These are phyloP conservation scores for Murraya koenigii DNA, from an alignment of 345 rosid genomes.

Conservation along the genomic window DNA sequence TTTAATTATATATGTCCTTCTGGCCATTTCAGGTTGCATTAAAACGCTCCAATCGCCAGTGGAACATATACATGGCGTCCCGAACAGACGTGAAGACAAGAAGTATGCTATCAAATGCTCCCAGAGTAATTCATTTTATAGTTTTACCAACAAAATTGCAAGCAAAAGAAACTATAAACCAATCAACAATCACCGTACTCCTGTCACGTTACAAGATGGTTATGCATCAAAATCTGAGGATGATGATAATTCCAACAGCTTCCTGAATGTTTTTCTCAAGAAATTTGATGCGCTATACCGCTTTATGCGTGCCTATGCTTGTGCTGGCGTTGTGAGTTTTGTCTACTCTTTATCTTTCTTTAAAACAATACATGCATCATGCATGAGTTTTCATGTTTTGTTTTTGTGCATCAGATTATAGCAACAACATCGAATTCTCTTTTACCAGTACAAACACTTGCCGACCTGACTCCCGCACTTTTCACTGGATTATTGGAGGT, in stretches of 20 bases:
- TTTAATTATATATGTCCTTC: too few relatives aligned
- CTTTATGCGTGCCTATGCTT: conserved; percentile 32
- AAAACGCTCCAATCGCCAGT: not conserved
- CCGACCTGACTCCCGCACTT: conserved; percentile 24
- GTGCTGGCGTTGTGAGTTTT: conserved; percentile 30
- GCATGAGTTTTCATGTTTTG: not conserved
- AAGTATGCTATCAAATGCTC: not conserved
- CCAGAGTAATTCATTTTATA: not conserved
- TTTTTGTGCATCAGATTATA: conserved; percentile 5
- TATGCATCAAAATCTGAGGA: not conserved
- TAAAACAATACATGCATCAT: not conserved
- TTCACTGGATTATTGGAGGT: conserved; percentile 27
- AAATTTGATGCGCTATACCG: conserved; percentile 6
- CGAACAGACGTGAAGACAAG: not conserved
- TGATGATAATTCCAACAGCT: not conserved
- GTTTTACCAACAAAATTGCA: not conserved
- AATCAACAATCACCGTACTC: not conserved
- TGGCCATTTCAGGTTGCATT: not conserved
- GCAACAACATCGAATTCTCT: conserved; percentile 31
- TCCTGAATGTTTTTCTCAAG: not conserved
- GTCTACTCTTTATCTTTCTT: too few relatives aligned
- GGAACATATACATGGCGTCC: not conserved
- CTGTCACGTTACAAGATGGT: not conserved
- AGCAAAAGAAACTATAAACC: not conserved
- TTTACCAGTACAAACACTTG: conserved; percentile 18